Base-by-base conservation (phyloP, 768 basidiomycete species). In the Inosperma sp. region DNA sequence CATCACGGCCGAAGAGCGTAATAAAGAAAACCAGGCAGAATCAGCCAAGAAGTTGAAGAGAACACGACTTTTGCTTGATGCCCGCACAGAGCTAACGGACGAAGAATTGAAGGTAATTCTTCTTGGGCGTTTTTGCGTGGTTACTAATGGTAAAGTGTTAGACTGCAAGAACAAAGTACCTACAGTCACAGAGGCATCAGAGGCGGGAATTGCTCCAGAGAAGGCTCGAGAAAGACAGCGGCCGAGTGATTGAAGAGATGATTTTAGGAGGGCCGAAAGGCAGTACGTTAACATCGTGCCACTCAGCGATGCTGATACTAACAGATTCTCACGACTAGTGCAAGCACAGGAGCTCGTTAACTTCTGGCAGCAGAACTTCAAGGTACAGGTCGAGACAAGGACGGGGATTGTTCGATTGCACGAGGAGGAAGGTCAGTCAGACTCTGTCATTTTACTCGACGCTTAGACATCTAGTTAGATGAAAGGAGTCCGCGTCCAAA, bases 21-120 rank as follows among this genome's bases (percentile, higher is more conserved):
- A 51, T 25, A 51, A 39, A 31, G 49, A 53, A 25, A 59, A 62
- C 34, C 54, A 53, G 50, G 51, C 17, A 14, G 56, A 55, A 12
- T 55, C 55, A 5, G 46, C 23, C 46, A 68, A 63, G 59, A 70
- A 69, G 53, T 42, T 56, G 47, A 86, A 80, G 61, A 65, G 72
- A 49, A 85, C 77, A 8, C 74, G 82, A 37, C 62, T 83, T 34
- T 68, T 87, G 3, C 64, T 92, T 6, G 90, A 93, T 63, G 68
- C 75, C 4, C 76, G 87, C 53, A 93, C 82, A 5, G 90, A 93
- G 62, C 68, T 93, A 30, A 88, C 88, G 4, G 87, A 91, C 52
- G 84, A 87, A 3, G 88, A 93, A 66, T 71, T 93, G 36, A 86
- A 84, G 72, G 90, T 81, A 50, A 53, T 63, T 22, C 22, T 30